Conservation (phyloP, 192 early-diverging fungal genomes). For the Cetraspora pellucida region DNA sequence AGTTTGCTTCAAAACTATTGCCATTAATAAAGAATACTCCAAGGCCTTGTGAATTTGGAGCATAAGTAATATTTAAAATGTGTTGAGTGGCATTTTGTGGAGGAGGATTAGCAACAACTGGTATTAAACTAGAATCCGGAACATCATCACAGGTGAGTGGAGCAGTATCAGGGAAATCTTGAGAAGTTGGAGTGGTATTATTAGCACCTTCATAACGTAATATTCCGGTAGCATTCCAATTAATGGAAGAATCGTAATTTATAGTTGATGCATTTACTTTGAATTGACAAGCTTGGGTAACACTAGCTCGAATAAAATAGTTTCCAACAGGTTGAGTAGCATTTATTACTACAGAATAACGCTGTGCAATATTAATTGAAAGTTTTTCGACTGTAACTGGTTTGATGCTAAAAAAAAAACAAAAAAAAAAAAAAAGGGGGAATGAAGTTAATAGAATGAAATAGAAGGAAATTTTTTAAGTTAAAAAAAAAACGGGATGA, state of each 20-base stretch:
- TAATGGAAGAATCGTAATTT: conserved; percentile 59
- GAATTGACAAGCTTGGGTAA: conserved; percentile 35
- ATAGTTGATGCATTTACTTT: not conserved
- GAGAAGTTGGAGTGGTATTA: conserved; percentile 31
- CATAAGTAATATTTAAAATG: conserved; percentile 48
- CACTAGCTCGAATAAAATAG: conserved; percentile 73
- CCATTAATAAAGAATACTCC: conserved; percentile 76
- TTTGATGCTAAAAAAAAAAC: conserved; percentile 45
- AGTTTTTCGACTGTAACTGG: conserved; percentile 57
- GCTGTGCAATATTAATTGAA: conserved; percentile 71
- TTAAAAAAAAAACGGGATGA: too few relatives aligned
- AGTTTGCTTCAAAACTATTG: conserved; percentile 80
- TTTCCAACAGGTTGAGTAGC: conserved; percentile 64
- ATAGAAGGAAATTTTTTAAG: too few relatives aligned
- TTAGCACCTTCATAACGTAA: conserved; percentile 53
- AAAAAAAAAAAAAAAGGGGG: too few relatives aligned
- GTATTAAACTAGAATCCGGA: not conserved
- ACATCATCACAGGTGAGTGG: not conserved
- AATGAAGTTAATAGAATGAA: too few relatives aligned
- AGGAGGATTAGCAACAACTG: conserved; percentile 49
- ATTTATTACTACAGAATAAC: conserved; percentile 78
- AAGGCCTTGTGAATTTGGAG: conserved; percentile 58
- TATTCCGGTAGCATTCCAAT: conserved; percentile 61
- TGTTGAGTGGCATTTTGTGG: conserved; percentile 50
- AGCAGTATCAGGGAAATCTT: conserved; percentile 56